phyloP scores from a whole-genome alignment of 148 eudicot species.

The Bassia scoparia region DNA sequence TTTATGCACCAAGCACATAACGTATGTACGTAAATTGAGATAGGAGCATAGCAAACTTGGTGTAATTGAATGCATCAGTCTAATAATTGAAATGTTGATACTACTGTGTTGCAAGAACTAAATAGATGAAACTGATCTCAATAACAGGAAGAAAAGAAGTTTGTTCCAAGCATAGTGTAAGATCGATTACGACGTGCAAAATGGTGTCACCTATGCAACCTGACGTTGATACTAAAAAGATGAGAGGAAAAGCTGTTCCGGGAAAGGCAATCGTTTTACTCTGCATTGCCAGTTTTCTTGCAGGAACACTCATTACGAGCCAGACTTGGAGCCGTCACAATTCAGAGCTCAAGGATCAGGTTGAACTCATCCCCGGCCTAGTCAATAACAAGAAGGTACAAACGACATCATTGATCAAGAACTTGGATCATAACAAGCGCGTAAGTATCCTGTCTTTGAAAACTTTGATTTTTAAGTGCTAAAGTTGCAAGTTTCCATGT shows the following conservation, averaged over 20 bases:
- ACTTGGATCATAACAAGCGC: conserved; percentile 53
- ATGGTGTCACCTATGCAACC: conserved; percentile 31
- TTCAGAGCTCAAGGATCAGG: conserved; percentile 17
- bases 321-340: conserved; percentile 36
- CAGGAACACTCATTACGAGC: conserved; percentile 61
- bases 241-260: conserved; percentile 55
- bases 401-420: conserved; percentile 12
- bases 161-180: not conserved
- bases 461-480: not conserved
- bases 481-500: not conserved
- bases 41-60: no score
- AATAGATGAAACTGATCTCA: not conserved
- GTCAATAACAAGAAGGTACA: conserved; percentile 26
- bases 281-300: conserved; percentile 70
- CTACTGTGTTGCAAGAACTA: no score
- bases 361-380: conserved; percentile 21
- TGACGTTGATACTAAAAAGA: conserved; percentile 38
- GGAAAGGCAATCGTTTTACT: conserved; percentile 51
- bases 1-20: no score
- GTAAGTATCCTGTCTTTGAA: conserved; percentile 30
- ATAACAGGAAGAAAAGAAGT: conserved; percentile 15
- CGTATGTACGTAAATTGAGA: no score
- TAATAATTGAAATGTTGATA: no score
- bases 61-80: no score
- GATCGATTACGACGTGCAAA: conserved; percentile 1